A percentile compares a stretch with the other conserved stretches of the same genome.
Conservation (phyloP, 306 rosid species). For the Inga oerstediana region DNA sequence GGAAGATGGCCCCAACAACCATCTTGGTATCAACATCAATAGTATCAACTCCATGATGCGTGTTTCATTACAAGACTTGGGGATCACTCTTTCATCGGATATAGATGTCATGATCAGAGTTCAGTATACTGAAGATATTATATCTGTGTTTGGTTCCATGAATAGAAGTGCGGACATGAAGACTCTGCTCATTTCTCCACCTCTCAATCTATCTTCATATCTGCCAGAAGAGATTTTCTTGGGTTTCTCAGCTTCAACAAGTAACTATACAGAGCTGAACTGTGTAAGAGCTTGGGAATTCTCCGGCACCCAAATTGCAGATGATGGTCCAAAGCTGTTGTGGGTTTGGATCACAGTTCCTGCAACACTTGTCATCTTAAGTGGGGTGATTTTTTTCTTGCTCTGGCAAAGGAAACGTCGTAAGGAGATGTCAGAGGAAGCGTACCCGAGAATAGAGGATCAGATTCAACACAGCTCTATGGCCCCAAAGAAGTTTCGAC, state of each 20-base stretch:
- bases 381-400: slow-evolving; percentile 34
- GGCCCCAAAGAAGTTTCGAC: slow-evolving; percentile 55
- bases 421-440: slow-evolving; percentile 37
- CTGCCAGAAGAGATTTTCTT: slow-evolving; percentile 50
- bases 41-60: slow-evolving; percentile 50
- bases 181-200: slow-evolving; percentile 16
- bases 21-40: slow-evolving; percentile 69
- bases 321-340: slow-evolving; percentile 11
- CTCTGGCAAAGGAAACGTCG: slow-evolving; percentile 25
- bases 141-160: slow-evolving; percentile 38
- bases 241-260: slow-evolving; percentile 79
- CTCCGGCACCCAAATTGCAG: slow-evolving; percentile 12
- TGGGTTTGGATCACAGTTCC: slow-evolving; percentile 60
- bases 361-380: background rate
- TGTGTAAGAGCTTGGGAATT: slow-evolving; percentile 66
- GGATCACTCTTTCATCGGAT: slow-evolving; percentile 35
- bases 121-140: slow-evolving; percentile 36
- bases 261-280: slow-evolving; percentile 53
- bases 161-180: slow-evolving; percentile 16
- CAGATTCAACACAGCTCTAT: slow-evolving; percentile 55
- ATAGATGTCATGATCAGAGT: background rate
- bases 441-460: slow-evolving; percentile 59
- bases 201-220: slow-evolving; percentile 45
- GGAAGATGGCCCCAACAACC: slow-evolving; percentile 56
- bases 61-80: slow-evolving; percentile 34